phyloP scores from a whole-genome alignment of 1,284 basidiomycete species.

The Moniliella sp. region DNA sequence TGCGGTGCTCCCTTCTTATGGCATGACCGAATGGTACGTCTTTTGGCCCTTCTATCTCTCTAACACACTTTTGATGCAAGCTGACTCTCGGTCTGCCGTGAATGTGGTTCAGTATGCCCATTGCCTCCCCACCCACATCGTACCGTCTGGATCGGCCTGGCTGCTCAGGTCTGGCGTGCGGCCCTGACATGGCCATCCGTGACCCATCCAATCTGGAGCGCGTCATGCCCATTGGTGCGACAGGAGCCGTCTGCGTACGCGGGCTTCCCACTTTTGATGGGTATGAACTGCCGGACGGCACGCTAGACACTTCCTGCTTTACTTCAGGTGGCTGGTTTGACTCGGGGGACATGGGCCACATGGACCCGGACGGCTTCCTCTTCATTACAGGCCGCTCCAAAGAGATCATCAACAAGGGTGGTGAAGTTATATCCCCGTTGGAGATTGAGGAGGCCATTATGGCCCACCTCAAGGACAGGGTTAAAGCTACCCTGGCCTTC shows the following conservation, averaged over 20 bases:
- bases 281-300: conserved; percentile 23
- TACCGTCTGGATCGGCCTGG: conserved; percentile 33
- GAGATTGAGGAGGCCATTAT: conserved; percentile 33
- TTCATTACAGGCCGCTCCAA: conserved; percentile 33
- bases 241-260: conserved; percentile 28
- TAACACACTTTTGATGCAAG: too few species aligned
- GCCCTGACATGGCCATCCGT: conserved; percentile 29
- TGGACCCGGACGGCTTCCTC: conserved; percentile 32
- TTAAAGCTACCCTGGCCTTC: conserved; percentile 32
- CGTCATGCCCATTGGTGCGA: conserved; percentile 25
- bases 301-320: conserved; percentile 29
- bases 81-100: not conserved
- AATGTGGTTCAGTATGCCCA: conserved; percentile 31
- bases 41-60: too few species aligned
- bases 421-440: conserved; percentile 33
- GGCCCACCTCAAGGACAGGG: conserved; percentile 26
- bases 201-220: conserved; percentile 28
- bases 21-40: conserved; percentile 28
- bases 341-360: conserved; percentile 34
- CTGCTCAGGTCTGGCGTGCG: conserved; percentile 30
- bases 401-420: conserved; percentile 35
- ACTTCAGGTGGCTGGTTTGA: conserved; percentile 32
- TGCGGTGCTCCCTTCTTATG: conserved; percentile 31
- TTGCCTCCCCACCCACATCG: conserved; percentile 30
- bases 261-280: conserved; percentile 30